Percentiles rank a stretch among this genome's conserved stretches.
Evolutionary conservation across 805 yeast genomes (phyloP).

Genomic region (Limtongia smithiae): DNA sequence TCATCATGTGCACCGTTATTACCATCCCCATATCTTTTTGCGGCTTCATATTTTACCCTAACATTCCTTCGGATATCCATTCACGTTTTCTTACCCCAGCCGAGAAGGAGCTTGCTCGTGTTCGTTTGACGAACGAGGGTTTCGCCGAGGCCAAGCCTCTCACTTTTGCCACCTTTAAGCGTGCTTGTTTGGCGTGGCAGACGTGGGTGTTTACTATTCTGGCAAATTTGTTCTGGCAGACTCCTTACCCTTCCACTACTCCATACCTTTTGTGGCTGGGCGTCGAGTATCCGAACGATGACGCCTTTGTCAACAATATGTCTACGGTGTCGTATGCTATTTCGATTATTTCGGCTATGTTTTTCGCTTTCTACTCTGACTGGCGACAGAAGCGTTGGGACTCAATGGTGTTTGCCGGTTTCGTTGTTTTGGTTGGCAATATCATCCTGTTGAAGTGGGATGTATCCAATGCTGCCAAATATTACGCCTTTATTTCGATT

Average conservation of each 20-base stretch:
- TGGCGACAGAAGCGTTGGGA: conserved; percentile 28
- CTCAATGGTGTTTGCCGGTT: conserved; percentile 16
- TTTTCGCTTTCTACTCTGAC: conserved; percentile 25
- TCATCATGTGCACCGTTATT: conserved; percentile 48
- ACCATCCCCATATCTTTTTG: conserved; percentile 37
- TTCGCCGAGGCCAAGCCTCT: conserved; percentile 13
- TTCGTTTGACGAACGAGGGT: conserved; percentile 23
- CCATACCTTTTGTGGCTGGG: conserved; percentile 23
- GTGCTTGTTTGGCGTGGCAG: conserved; percentile 17
- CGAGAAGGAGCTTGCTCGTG: conserved; percentile 29
- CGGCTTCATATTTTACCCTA: conserved; percentile 46
- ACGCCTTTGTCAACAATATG: conserved; percentile 14
- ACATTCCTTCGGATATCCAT: conserved; percentile 42
- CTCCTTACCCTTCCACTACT: conserved; percentile 25
- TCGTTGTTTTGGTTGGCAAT: conserved; percentile 22
- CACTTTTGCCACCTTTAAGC: conserved; percentile 2
- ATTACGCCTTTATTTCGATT: conserved; percentile 20
- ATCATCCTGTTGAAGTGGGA: conserved; percentile 19
- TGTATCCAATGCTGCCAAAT: conserved; percentile 18
- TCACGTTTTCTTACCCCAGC: conserved; percentile 29
- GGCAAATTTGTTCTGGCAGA: conserved; percentile 24
- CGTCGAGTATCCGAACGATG: neutral
- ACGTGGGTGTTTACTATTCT: conserved; percentile 18
- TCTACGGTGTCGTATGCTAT: conserved; percentile 18
- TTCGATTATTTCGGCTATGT: conserved; percentile 22